Conservation (phyloP, 495 filamentous ascomycete species). For the Apiosordaria backusii region DNA sequence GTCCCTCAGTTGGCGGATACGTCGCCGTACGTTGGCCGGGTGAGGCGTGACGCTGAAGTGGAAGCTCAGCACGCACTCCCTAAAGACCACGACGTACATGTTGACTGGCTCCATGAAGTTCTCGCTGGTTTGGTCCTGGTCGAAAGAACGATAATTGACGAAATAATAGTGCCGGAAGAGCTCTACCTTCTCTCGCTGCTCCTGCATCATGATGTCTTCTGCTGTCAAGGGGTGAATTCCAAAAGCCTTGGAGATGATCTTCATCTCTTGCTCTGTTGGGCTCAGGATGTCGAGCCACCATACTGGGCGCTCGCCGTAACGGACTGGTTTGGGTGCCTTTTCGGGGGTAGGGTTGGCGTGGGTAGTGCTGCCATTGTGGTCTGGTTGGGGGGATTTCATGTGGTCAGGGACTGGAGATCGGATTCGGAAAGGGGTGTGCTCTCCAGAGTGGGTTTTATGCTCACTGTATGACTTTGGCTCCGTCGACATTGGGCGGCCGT, state of each 20-base stretch:
- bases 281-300: conserved; percentile 94
- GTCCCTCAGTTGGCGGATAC: conserved; percentile 90
- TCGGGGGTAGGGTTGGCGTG: conserved; percentile 21
- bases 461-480: not conserved
- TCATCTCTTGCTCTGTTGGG: conserved; percentile 91
- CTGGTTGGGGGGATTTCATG: conserved; percentile 26
- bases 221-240: conserved; percentile 91
- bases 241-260: conserved; percentile 84
- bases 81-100: conserved; percentile 96
- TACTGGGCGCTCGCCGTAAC: conserved; percentile 83
- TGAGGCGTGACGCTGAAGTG: conserved; percentile 92
- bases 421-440: conserved; percentile 16
- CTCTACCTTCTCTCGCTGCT: conserved; percentile 96
- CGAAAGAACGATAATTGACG: conserved; percentile 94
- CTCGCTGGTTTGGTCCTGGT: conserved; percentile 83
- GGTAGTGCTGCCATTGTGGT: conserved; percentile 9
- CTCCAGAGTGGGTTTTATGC: conserved; percentile 16
- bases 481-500: not conserved
- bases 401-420: not conserved
- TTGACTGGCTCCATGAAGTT: conserved; percentile 93
- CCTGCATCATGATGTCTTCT: conserved; percentile 96
- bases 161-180: conserved; percentile 97
- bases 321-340: conserved; percentile 48
- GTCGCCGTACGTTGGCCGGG: conserved; percentile 87
- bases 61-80: conserved; percentile 91